phyloP scores from a whole-genome alignment of 495 filamentous ascomycete species.

The Viridothelium virens region DNA sequence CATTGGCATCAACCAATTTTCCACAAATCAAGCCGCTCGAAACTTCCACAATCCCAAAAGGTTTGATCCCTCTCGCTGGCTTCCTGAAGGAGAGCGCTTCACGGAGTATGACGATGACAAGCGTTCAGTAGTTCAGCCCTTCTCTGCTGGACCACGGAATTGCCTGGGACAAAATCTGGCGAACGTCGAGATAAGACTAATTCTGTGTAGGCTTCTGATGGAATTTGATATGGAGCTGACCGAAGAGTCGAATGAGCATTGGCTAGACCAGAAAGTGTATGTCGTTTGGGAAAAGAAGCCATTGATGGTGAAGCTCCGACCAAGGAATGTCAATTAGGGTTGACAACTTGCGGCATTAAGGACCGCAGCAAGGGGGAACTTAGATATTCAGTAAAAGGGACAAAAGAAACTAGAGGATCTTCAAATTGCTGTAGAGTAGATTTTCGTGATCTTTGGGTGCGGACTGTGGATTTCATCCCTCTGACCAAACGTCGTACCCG shows the following conservation, averaged over 20 bases:
- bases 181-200: slow-evolving; percentile 30
- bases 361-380: background rate
- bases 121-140: slow-evolving; percentile 13
- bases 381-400: background rate
- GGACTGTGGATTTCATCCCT: slow-evolving; percentile 13
- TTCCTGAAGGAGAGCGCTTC: background rate
- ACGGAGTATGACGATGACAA: slow-evolving; percentile 13
- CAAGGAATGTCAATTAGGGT: background rate
- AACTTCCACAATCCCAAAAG: slow-evolving; percentile 37
- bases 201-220: slow-evolving; percentile 26
- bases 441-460: background rate
- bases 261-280: background rate
- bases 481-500: slow-evolving; percentile 39
- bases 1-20: slow-evolving; percentile 40
- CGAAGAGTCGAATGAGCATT: background rate
- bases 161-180: slow-evolving; percentile 25
- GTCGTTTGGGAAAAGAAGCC: background rate
- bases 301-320: background rate
- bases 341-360: too few relatives aligned
- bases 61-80: slow-evolving; percentile 11
- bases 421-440: background rate
- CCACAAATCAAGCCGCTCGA: slow-evolving; percentile 37
- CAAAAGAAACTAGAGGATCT: background rate
- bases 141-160: slow-evolving; percentile 17
- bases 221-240: slow-evolving; percentile 28